phyloP scores from a whole-genome alignment of 2,329 filamentous ascomycete species.

The Claviceps arundinis region DNA sequence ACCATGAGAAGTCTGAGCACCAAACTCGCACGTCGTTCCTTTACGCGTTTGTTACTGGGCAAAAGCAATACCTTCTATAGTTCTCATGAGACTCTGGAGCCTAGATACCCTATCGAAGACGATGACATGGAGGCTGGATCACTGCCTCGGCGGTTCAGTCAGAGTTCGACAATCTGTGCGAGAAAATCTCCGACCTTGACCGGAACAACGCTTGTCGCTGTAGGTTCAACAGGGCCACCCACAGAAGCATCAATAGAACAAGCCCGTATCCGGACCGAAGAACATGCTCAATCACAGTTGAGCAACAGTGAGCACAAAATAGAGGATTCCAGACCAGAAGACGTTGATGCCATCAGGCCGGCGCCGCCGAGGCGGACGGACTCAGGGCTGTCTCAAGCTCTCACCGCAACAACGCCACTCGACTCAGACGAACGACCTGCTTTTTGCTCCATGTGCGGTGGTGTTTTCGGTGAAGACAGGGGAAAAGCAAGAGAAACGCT shows the following conservation, averaged over 20 bases:
- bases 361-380: background rate
- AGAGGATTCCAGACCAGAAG: background rate
- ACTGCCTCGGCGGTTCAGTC: background rate
- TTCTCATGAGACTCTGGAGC: background rate
- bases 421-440: background rate
- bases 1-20: background rate
- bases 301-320: background rate
- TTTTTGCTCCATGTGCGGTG: conserved; percentile 6
- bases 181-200: background rate
- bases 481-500: conserved; percentile 5
- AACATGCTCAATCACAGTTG: background rate
- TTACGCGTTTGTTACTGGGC: background rate
- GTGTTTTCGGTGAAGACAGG: background rate
- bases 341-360: background rate
- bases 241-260: background rate
- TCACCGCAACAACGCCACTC: background rate
- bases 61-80: background rate
- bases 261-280: background rate
- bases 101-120: background rate
- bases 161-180: background rate
- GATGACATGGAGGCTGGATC: background rate
- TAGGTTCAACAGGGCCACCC: background rate
- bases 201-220: background rate
- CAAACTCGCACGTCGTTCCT: background rate
- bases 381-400: conserved; percentile 1